These are phyloP conservation scores for Huiozyma sinensis DNA, from an alignment of 805 yeast genomes.

Conservation along the genomic window DNA sequence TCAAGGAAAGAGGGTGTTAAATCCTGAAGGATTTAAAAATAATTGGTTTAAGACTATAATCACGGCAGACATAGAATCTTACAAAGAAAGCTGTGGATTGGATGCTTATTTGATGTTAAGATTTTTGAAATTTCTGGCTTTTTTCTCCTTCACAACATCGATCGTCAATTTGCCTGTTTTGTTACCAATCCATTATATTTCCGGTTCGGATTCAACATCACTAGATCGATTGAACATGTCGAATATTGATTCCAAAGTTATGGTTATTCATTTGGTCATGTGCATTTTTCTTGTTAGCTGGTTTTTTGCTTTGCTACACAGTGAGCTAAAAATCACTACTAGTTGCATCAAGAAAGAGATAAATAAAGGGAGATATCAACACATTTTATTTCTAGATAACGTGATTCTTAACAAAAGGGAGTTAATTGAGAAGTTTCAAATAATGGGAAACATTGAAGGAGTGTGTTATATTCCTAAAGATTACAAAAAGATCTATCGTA, in stretches of 20 bases:
- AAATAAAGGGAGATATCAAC: constrained; percentile 21
- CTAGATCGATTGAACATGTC: constrained; percentile 46
- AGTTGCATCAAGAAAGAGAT: constrained; percentile 38
- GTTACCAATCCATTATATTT: constrained; percentile 46
- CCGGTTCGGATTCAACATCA: constrained; percentile 35
- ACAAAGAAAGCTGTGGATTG: constrained; percentile 37
- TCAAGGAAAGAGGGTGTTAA: constrained; percentile 35
- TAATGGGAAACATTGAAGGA: constrained; percentile 39
- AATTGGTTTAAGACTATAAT: constrained; percentile 18
- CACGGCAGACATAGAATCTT: constrained; percentile 32
- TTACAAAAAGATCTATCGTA: constrained; percentile 28
- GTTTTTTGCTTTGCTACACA: constrained; percentile 45
- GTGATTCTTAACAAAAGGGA: constrained; percentile 31
- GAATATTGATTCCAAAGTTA: constrained; percentile 43
- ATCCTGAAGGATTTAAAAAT: neutral
- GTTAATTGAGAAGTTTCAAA: constrained; percentile 15
- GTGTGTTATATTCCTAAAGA: constrained; percentile 49
- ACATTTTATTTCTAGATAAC: constrained; percentile 34
- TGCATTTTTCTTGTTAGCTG: constrained; percentile 42
- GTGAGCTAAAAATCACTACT: constrained; percentile 43
- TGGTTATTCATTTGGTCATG: constrained; percentile 55
- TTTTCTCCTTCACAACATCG: constrained; percentile 44
- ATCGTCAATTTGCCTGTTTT: constrained; percentile 46
- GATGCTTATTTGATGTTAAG: constrained; percentile 70
- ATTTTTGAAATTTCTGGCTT: constrained; percentile 40